Evolutionary conservation across 164 flowering plant genomes (phyloP).

Genomic region (Piper betle): DNA sequence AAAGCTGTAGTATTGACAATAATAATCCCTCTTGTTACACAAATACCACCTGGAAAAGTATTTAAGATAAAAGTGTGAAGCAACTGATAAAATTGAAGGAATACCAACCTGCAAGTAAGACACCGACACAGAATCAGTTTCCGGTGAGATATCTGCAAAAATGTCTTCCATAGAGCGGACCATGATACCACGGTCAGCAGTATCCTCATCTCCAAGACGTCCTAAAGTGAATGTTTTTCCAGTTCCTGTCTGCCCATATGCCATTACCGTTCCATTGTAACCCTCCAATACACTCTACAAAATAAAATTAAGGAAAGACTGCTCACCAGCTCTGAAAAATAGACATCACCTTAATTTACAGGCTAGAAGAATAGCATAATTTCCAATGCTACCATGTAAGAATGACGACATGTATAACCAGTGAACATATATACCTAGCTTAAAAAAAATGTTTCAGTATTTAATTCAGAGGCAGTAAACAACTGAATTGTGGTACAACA

Average conservation of each 20-base stretch:
- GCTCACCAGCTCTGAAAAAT: not conserved
- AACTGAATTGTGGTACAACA: too few relatives aligned
- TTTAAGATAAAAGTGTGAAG: not conserved
- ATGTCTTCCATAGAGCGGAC: slow-evolving; percentile 96
- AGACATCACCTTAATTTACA: not conserved
- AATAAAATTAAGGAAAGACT: slow-evolving; percentile 3
- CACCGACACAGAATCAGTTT: slow-evolving; percentile 67
- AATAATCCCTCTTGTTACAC: not conserved
- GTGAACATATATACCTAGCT: too few relatives aligned
- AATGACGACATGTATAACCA: too few relatives aligned
- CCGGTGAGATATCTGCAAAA: slow-evolving; percentile 52
- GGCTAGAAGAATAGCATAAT: too few relatives aligned
- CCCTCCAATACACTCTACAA: slow-evolving; percentile 93
- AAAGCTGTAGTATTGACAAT: slow-evolving; percentile 42
- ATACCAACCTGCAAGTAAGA: slow-evolving; percentile 84
- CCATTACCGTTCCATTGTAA: slow-evolving; percentile 97
- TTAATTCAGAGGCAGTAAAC: too few relatives aligned
- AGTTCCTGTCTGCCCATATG: slow-evolving; percentile 97
- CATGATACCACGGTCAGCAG: slow-evolving; percentile 92
- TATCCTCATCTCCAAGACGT: slow-evolving; percentile 85
- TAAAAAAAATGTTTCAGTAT: too few relatives aligned
- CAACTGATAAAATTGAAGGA: not conserved
- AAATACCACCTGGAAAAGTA: not conserved
- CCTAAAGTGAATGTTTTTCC: slow-evolving; percentile 99
- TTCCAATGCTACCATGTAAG: too few relatives aligned